Conservation (phyloP, 441 rosid species). For the Biscutella laevigata region DNA sequence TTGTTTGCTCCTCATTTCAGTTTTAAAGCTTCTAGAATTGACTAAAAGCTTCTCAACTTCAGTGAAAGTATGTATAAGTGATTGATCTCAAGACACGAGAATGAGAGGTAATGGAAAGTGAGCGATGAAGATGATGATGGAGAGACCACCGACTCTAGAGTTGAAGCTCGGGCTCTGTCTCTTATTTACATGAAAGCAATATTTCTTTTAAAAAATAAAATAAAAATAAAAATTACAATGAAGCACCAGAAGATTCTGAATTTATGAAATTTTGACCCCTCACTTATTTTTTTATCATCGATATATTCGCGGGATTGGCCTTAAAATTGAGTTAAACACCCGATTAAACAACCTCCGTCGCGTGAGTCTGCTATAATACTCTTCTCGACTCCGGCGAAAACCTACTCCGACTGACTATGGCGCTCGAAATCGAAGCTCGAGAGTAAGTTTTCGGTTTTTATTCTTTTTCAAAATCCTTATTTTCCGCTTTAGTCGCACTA, state of each 20-base stretch:
- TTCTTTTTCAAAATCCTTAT: background rate
- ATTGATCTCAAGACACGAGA: background rate
- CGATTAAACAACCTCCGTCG: background rate
- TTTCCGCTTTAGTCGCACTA: background rate
- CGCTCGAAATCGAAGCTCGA: slow-evolving; percentile 90
- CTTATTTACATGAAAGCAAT: background rate
- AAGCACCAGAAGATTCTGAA: background rate
- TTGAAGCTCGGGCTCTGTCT: background rate
- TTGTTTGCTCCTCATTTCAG: background rate
- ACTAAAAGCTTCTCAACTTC: background rate
- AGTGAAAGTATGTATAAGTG: background rate
- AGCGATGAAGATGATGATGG: background rate
- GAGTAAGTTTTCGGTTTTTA: slow-evolving; percentile 42
- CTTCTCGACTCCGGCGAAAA: slow-evolving; percentile 13
- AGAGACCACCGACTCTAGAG: background rate
- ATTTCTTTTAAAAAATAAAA: background rate
- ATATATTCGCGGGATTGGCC: background rate
- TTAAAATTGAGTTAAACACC: background rate
- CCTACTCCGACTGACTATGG: slow-evolving; percentile 33
- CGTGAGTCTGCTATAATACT: background rate
- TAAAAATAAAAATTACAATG: background rate
- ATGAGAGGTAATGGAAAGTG: background rate
- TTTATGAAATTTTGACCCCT: background rate
- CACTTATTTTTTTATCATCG: background rate
- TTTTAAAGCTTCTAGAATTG: background rate